A percentile compares a stretch with the other conserved stretches of the same genome.
These are phyloP conservation scores for Salix arbutifolia DNA, from an alignment of 345 rosid species.

Conservation along the genomic window DNA sequence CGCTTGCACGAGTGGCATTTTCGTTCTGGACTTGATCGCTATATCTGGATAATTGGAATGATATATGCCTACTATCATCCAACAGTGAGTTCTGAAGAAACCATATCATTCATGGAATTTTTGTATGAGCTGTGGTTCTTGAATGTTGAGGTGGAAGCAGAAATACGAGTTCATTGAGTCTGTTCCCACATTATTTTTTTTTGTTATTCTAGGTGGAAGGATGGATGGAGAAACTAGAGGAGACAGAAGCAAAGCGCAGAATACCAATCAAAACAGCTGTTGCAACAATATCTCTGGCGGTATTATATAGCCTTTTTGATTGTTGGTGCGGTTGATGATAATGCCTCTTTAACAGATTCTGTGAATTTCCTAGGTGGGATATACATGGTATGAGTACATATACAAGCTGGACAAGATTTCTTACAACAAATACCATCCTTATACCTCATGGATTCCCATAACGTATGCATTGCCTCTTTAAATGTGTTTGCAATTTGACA, in stretches of 20 bases:
- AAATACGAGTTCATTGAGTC: constrained; percentile 4
- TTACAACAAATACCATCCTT: constrained; percentile 96
- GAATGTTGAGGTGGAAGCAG: constrained; percentile 8
- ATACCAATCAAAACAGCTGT: constrained; percentile 63
- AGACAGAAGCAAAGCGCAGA: constrained; percentile 65
- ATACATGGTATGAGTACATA: constrained; percentile 75
- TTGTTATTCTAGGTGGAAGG: constrained; percentile 64
- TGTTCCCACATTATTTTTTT: constrained; percentile 1
- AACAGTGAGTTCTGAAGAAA: constrained; percentile 55
- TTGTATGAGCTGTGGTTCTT: constrained; percentile 9
- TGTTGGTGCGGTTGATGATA: not conserved
- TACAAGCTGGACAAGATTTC: constrained; percentile 90
- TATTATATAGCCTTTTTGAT: constrained; percentile 24
- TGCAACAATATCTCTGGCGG: constrained; percentile 49
- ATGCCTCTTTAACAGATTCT: constrained; percentile 13
- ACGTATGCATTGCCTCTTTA: constrained; percentile 52
- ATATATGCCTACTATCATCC: constrained; percentile 98
- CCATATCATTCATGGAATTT: not conserved
- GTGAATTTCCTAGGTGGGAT: constrained; percentile 61
- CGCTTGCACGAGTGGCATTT: constrained; percentile 97
- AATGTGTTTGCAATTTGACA: constrained; percentile 1
- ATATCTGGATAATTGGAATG: constrained; percentile 99
- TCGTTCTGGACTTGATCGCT: constrained; percentile 98
- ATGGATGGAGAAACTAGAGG: constrained; percentile 98
- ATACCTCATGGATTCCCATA: constrained; percentile 98